Percentiles rank a stretch among this genome's conserved stretches.
Evolutionary conservation across 2,329 filamentous ascomycete genomes (phyloP).

Genomic region (Xylaria sp.): DNA sequence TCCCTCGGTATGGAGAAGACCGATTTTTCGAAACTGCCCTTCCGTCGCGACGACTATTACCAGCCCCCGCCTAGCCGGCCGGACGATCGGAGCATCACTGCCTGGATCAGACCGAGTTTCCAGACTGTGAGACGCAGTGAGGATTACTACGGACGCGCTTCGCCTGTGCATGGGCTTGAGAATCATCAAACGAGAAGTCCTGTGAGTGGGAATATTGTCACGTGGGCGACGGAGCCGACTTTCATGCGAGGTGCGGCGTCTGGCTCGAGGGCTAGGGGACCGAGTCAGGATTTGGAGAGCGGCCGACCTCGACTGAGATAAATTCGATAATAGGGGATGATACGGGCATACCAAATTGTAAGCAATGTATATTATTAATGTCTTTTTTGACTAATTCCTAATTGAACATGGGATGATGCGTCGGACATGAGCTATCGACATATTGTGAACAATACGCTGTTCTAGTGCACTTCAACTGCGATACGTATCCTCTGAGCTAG

Average conservation of each 20-base stretch:
- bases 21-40: conserved; percentile 11
- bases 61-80: conserved; percentile 5
- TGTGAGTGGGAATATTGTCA: conserved; percentile 29
- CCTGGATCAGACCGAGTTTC: conserved; percentile 7
- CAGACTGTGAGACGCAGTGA: conserved; percentile 14
- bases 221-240: conserved; percentile 12
- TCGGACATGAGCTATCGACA: background rate
- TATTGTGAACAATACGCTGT: background rate
- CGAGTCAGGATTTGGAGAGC: conserved; percentile 17
- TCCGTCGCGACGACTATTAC: conserved; percentile 15
- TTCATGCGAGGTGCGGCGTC: background rate
- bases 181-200: conserved; percentile 4
- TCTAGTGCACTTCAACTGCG: background rate
- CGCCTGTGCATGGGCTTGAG: conserved; percentile 3
- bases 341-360: background rate
- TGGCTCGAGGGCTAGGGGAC: background rate
- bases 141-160: conserved; percentile 7
- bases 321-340: background rate
- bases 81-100: background rate
- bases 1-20: conserved; percentile 3
- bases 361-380: background rate
- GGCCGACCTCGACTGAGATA: conserved; percentile 5
- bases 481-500: background rate
- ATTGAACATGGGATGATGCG: background rate
- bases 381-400: background rate